Conservation (phyloP, 371 early-diverging fungal genomes). For the Parasitella parasitica region DNA sequence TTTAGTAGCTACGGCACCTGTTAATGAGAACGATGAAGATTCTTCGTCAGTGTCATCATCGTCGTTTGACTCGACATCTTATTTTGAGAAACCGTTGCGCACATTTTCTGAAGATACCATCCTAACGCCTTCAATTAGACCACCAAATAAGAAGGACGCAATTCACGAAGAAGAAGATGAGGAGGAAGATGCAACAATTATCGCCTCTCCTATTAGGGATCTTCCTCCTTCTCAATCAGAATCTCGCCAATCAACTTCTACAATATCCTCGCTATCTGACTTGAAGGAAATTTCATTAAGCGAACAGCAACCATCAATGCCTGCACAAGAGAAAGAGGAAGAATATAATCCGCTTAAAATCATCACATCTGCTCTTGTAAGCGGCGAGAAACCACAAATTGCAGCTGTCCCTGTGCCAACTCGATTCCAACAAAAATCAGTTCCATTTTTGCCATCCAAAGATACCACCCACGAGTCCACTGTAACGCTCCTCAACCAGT, state of each 20-base stretch:
- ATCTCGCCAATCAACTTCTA: not conserved
- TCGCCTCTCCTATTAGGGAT: not conserved
- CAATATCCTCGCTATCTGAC: slow-evolving; percentile 4
- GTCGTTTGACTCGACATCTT: not conserved
- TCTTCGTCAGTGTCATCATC: not conserved
- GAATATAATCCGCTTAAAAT: slow-evolving; percentile 12
- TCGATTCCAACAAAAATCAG: not conserved
- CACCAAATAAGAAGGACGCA: not conserved
- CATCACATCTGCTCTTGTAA: slow-evolving; percentile 12
- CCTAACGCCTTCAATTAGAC: not conserved
- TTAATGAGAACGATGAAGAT: not conserved
- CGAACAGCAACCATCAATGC: not conserved
- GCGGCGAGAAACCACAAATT: slow-evolving; percentile 9
- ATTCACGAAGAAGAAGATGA: not conserved
- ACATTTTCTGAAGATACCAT: slow-evolving; percentile 19
- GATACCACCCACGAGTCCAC: not conserved
- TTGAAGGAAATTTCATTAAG: slow-evolving; percentile 5
- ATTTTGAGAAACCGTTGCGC: slow-evolving; percentile 21
- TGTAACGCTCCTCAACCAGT: not conserved
- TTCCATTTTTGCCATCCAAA: slow-evolving; percentile 2
- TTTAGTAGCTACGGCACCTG: not conserved
- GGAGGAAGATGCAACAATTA: not conserved
- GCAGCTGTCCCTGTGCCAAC: slow-evolving; percentile 9
- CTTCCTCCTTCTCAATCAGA: not conserved
- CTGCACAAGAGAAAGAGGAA: not conserved